Conservation (phyloP, 768 basidiomycete genomes). For the Calocybe gangraenosa region DNA sequence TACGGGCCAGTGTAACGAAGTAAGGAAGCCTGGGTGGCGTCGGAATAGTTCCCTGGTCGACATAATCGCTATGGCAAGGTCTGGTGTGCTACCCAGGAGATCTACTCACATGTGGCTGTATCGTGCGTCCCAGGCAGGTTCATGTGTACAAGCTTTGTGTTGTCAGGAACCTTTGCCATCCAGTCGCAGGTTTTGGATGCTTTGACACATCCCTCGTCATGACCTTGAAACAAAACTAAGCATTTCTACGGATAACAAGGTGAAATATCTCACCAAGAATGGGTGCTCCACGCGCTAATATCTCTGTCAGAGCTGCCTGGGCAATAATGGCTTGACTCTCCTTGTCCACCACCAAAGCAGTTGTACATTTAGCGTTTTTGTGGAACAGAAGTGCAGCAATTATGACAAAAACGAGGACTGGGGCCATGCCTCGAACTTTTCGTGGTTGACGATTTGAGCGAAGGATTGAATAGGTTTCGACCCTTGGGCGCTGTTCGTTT, state of each 20-base stretch:
- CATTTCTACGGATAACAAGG: neutral
- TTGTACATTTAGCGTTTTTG: neutral
- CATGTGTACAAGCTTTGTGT: slow-evolving; percentile 40
- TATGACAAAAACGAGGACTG: neutral
- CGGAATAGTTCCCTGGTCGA: slow-evolving; percentile 40
- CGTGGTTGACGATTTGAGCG: neutral
- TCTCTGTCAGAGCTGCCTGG: slow-evolving; percentile 23
- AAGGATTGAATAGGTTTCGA: neutral
- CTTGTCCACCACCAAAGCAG: neutral
- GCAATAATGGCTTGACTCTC: slow-evolving; percentile 15
- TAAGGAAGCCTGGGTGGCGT: slow-evolving; percentile 35
- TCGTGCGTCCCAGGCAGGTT: slow-evolving; percentile 54
- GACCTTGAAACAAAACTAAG: slow-evolving; percentile 19
- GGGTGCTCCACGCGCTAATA: slow-evolving; percentile 26
- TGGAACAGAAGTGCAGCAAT: neutral
- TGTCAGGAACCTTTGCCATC: slow-evolving; percentile 42
- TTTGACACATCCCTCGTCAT: slow-evolving; percentile 30
- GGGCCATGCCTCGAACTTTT: neutral
- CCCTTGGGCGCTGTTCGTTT: neutral
- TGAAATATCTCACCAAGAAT: slow-evolving; percentile 22
- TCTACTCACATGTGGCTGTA: slow-evolving; percentile 37
- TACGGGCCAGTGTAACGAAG: slow-evolving; percentile 41
- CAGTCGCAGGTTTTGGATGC: slow-evolving; percentile 34
- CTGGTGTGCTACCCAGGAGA: too few relatives aligned
- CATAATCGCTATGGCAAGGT: neutral